Base-by-base conservation (phyloP, 371 early-diverging fungal genomes). In the Apophysomyces trapeziformis region DNA sequence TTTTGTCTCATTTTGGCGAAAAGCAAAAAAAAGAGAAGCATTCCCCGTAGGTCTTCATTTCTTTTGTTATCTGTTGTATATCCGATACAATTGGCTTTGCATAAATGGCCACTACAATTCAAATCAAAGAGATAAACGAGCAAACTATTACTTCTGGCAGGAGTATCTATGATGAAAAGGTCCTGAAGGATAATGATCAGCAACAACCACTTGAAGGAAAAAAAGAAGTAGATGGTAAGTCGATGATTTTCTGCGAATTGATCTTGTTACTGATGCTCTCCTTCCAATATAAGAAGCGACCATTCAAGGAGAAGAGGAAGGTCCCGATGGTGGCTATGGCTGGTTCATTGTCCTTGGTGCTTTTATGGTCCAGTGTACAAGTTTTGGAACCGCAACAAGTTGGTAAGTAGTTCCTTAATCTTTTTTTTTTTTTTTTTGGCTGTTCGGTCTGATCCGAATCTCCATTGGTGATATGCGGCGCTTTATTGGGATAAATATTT, bases 301-400 rank as follows among this genome's bases (percentile, higher is more conserved):
- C 1, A 16, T 50, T 50, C 54, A 26, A 7, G 54, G n/a, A 4
- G 45, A 66, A 18, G 47, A 62, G 3, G 67, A 60, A 21, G 66
- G 54, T 0, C 50, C 38, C 36, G 90, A 88, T 61, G 86, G 89
- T 21, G 68, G 79, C 1, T 82, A 80, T 45, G 90, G 85, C 0
- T 91, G 90, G 90, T 44, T 83, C 0, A 85, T 87, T 4, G 88
- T 88, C 8, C 59, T 77, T 0, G 79, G 87, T 1, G 80, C 84
- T 3, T 90, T 86, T 70, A 57, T 85, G 8, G 83, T 82, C 54
- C 84, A 86, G 60, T 77, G 87, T 65, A 78, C 78, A 45, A 77
- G 81, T 13, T 85, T 89, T 57, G 90, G 90, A 38, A 64, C 70
- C 0, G 62, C 76, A 5, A 57, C 73, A 36, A 65, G 69, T 14